Base-by-base conservation (phyloP, 257 asterid genomes). In the Nicotiana benthamiana region DNA sequence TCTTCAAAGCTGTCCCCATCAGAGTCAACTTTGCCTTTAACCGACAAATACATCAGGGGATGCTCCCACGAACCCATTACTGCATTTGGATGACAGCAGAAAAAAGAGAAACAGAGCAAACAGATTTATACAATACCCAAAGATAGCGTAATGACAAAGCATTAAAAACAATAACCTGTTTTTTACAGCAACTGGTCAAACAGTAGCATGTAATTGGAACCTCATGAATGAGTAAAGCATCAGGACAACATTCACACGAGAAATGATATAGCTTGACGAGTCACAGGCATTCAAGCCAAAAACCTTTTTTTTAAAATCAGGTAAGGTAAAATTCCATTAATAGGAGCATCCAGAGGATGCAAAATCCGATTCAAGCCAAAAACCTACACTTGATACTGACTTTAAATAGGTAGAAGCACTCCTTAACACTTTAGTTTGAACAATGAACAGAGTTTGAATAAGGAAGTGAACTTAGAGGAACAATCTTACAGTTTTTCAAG, bases 61-160 rank as follows among this genome's bases (percentile, higher is more conserved):
- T 94, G 99, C 90, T 88, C 95, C 82, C 75, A 82, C 5, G 99
- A 96, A 80, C 99, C 99, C 87, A 96, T 86, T 84, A 94, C 99
- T 96, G 97, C 91, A 90, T 63, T 48, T 82, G 1, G 79, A 82
- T 64, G 70, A 57, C 81, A 26, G 85, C 65, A 65, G 56, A 64
- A 66, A 78, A 80, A 79, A 43, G 63, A 68, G 26, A 83, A 8
- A 81, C 51, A n/a, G 75, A 75, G 81, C 26, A 60, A 76, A 7
- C 32, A 65, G 79, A 60, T 36, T 46, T 64, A 51, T 54, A 80
- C 78, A 24, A 57, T 53, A 64, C 11, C 22, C 24, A 46, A 48
- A 48, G 79, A 74, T 15, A 36, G 43, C 40, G 26, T 26, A 56
- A 26, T 15, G 1, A 56, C 80, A 75, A 22, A 57, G 52, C 27